phyloP scores from a whole-genome alignment of 352 stramenopile genomes.

The Globisporangium ultimum region DNA sequence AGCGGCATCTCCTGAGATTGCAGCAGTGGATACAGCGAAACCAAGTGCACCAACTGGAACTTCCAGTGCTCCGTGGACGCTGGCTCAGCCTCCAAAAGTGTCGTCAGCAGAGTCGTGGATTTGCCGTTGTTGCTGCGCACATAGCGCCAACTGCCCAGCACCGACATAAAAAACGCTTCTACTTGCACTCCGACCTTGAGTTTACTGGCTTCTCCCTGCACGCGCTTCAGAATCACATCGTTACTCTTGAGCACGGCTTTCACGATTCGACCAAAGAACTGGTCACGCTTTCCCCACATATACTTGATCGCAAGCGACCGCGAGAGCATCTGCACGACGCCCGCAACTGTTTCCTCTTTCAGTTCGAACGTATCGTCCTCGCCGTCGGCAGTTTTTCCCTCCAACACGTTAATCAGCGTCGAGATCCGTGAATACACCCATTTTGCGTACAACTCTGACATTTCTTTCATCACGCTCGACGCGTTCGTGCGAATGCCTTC shows the following conservation, averaged over 20 bases:
- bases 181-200: conserved; percentile 50
- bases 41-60: conserved; percentile 72
- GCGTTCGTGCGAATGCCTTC: conserved; percentile 43
- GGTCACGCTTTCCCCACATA: conserved; percentile 44
- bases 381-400: conserved; percentile 23
- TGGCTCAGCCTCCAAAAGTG: conserved; percentile 39
- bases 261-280: conserved; percentile 36
- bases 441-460: conserved; percentile 42
- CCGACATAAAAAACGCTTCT: conserved; percentile 46
- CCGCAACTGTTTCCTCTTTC: conserved; percentile 40
- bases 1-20: conserved; percentile 40
- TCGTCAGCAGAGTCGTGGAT: conserved; percentile 21
- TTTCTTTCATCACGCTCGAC: conserved; percentile 44
- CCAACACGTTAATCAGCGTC: conserved; percentile 39
- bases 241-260: conserved; percentile 47
- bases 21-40: conserved; percentile 60
- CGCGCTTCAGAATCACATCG: conserved; percentile 38
- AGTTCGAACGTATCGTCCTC: conserved; percentile 17
- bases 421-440: conserved; percentile 50
- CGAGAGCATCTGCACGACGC: conserved; percentile 36
- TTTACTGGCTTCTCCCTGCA: conserved; percentile 57
- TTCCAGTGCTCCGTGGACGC: conserved; percentile 59
- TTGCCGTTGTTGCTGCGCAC: conserved; percentile 17
- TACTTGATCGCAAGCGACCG: conserved; percentile 33
- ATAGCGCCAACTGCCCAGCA: conserved; percentile 56